These are phyloP conservation scores for Oryza coarctata DNA, from an alignment of 176 grass and related monocot species.

Conservation along the genomic window DNA sequence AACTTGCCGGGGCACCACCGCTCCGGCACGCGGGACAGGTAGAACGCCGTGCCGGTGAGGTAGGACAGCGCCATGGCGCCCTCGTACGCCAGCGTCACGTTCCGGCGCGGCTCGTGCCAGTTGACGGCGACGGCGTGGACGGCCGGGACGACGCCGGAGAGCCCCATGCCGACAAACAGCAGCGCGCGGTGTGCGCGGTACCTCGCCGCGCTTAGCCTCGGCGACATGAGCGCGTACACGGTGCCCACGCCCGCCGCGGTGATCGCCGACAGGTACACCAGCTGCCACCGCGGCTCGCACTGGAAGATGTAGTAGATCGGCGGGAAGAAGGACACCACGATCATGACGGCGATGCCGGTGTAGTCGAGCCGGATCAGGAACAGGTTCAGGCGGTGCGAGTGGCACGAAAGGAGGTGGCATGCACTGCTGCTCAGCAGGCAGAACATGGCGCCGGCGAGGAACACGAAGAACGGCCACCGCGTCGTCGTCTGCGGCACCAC, in stretches of 20 bases:
- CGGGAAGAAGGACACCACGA: slow-evolving; percentile 89
- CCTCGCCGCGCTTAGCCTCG: slow-evolving; percentile 40
- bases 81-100: slow-evolving; percentile 78
- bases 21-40: slow-evolving; percentile 71
- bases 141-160: slow-evolving; percentile 78
- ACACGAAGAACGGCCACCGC: slow-evolving; percentile 89
- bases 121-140: slow-evolving; percentile 64
- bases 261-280: slow-evolving; percentile 74
- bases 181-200: slow-evolving; percentile 70
- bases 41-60: slow-evolving; percentile 63
- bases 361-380: slow-evolving; percentile 89
- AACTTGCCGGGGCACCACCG: slow-evolving; percentile 79
- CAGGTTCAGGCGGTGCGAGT: slow-evolving; percentile 75
- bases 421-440: slow-evolving; percentile 82
- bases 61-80: slow-evolving; percentile 73
- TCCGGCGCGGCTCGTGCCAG: slow-evolving; percentile 70
- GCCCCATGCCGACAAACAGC: slow-evolving; percentile 88
- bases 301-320: slow-evolving; percentile 98
- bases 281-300: slow-evolving; percentile 71
- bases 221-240: slow-evolving; percentile 73
- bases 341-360: slow-evolving; percentile 83
- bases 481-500: slow-evolving; percentile 27
- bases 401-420: slow-evolving; percentile 90
- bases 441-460: slow-evolving; percentile 88
- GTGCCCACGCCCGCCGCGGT: slow-evolving; percentile 56